Evolutionary conservation across 768 basidiomycete genomes (phyloP).

Genomic region (Tylopilus cervinicoccineus): DNA sequence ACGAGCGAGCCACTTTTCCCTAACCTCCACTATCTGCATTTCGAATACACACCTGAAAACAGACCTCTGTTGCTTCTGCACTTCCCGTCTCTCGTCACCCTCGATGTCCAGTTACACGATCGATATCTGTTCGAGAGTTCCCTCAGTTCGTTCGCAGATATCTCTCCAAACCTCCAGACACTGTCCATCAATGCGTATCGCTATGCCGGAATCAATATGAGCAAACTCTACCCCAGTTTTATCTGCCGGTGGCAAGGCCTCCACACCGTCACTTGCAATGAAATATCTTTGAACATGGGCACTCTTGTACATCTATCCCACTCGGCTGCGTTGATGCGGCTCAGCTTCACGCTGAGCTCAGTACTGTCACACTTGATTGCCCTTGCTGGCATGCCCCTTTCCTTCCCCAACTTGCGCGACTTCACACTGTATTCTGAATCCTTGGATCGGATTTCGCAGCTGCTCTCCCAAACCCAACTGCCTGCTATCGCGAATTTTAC

Average conservation of each 20-base stretch:
- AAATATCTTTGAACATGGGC: not conserved
- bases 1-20: not conserved
- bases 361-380: not conserved
- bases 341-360: not conserved
- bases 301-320: not conserved
- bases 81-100: not conserved
- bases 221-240: not conserved
- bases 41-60: not conserved
- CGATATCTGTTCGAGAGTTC: too few relatives aligned
- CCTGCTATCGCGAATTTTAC: not conserved
- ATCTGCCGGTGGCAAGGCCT: slow-evolving; percentile 2
- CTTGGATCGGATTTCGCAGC: not conserved
- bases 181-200: not conserved
- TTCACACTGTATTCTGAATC: not conserved
- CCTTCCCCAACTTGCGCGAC: not conserved
- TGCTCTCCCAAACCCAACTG: not conserved
- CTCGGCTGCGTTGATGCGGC: not conserved
- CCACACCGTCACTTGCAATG: not conserved
- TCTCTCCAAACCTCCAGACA: not conserved
- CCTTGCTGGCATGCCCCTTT: not conserved
- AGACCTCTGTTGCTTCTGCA: not conserved
- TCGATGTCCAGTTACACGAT: not conserved
- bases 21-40: not conserved
- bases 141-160: not conserved
- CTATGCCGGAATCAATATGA: not conserved